A percentile compares a stretch with the other conserved stretches of the same genome.
These are phyloP conservation scores for Diaporthe helianthi DNA, from an alignment of 2,329 filamentous ascomycete genomes.

Conservation along the genomic window DNA sequence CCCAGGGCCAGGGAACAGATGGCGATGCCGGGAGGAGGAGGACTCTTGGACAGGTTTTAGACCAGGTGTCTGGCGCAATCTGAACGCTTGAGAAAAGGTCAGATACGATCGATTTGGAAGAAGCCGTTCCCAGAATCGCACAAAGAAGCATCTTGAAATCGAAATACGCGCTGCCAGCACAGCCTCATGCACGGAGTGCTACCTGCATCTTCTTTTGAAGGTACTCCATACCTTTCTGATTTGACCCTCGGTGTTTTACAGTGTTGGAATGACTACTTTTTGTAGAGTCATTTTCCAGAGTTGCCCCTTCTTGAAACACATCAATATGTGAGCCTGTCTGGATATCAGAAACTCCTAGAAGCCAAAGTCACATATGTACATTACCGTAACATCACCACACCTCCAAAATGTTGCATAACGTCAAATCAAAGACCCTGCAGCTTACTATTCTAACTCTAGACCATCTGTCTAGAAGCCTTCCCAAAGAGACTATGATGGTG, in stretches of 20 bases:
- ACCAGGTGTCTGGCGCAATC: conserved; percentile 63
- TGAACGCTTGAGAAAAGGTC: conserved; percentile 35
- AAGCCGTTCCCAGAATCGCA: not conserved
- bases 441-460: no score
- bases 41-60: conserved; percentile 66
- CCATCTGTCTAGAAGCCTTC: no score
- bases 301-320: not conserved
- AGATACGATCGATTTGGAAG: not conserved
- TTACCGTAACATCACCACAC: no score
- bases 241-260: not conserved
- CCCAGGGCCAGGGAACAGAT: conserved; percentile 48
- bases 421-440: no score
- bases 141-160: not conserved
- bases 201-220: not conserved
- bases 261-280: not conserved
- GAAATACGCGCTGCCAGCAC: not conserved
- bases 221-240: not conserved
- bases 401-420: no score
- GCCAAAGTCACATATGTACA: no score
- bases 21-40: conserved; percentile 60
- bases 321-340: not conserved
- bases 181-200: not conserved
- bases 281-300: not conserved
- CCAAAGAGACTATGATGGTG: no score
- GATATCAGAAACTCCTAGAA: not conserved